phyloP scores from a whole-genome alignment of 208 protist genomes.

The Trypanosoma rangeli region DNA sequence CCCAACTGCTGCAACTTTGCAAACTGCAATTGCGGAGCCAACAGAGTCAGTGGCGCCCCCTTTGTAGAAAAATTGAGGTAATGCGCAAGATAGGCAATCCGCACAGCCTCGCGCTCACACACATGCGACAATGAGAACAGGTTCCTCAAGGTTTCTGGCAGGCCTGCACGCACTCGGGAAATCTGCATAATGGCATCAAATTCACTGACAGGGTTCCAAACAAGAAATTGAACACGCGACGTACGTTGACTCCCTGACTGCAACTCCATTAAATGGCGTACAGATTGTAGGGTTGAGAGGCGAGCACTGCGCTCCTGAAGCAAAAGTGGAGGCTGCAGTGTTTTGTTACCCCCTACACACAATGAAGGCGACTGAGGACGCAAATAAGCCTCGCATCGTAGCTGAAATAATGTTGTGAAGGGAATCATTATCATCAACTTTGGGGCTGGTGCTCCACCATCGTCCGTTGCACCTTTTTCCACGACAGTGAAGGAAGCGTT shows the following conservation, averaged over 20 bases:
- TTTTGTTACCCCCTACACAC: not conserved
- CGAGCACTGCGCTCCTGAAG: constrained; percentile 71
- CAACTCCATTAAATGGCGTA: constrained; percentile 60
- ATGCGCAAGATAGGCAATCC: constrained; percentile 47
- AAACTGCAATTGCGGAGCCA: constrained; percentile 20
- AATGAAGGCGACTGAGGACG: constrained; percentile 4
- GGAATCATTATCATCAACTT: constrained; percentile 35
- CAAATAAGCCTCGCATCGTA: constrained; percentile 57
- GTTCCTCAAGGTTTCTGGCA: constrained; percentile 25
- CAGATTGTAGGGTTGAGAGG: constrained; percentile 46
- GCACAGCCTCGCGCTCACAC: constrained; percentile 41
- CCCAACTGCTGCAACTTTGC: constrained; percentile 12
- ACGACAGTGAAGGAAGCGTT: not conserved
- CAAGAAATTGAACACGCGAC: constrained; percentile 27
- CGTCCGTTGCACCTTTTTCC: not conserved
- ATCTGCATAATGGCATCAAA: constrained; percentile 60
- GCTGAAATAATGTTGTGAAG: constrained; percentile 55
- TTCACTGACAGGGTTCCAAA: constrained; percentile 46
- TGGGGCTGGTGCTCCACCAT: not conserved
- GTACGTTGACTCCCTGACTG: constrained; percentile 25
- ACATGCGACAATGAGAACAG: constrained; percentile 38
- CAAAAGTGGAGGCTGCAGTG: constrained; percentile 22
- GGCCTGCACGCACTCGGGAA: constrained; percentile 26
- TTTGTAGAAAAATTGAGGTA: constrained; percentile 19
- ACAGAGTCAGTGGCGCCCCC: not conserved